A percentile compares a stretch with the other conserved stretches of the same genome.
These are phyloP conservation scores for Daphne laureola DNA, from an alignment of 441 rosid genomes.

Conservation along the genomic window DNA sequence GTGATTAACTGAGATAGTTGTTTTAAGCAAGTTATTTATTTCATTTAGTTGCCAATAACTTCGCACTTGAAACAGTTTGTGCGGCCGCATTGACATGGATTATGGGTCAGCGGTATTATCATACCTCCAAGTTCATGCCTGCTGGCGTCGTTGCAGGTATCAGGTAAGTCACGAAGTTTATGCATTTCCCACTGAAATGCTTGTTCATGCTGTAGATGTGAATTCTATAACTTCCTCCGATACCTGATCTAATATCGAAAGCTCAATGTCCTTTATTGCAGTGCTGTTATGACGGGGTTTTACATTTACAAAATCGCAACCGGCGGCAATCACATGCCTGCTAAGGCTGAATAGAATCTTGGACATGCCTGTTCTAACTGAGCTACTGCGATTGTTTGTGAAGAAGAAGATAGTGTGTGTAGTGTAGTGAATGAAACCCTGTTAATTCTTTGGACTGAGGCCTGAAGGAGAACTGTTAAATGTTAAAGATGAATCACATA, in stretches of 20 bases:
- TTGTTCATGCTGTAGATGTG: too few relatives aligned
- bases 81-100: slow-evolving; percentile 61
- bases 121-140: slow-evolving; percentile 90
- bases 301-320: slow-evolving; percentile 72
- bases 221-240: too few relatives aligned
- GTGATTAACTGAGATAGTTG: too few relatives aligned
- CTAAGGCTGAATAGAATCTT: slow-evolving; percentile 55
- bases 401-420: too few relatives aligned
- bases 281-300: slow-evolving; percentile 80
- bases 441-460: too few relatives aligned
- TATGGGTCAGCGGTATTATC: slow-evolving; percentile 85
- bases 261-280: slow-evolving; percentile 32
- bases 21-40: not conserved
- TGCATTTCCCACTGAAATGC: too few relatives aligned
- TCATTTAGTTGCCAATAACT: slow-evolving; percentile 14
- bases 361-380: slow-evolving; percentile 2
- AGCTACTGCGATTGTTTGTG: slow-evolving; percentile 4
- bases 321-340: slow-evolving; percentile 75
- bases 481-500: not conserved
- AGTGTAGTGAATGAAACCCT: too few relatives aligned
- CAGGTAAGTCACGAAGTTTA: slow-evolving; percentile 35
- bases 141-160: slow-evolving; percentile 82
- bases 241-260: not conserved
- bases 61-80: slow-evolving; percentile 34
- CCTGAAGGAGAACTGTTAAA: too few relatives aligned